Evolutionary conservation across 805 yeast species (phyloP).

Genomic region (Teunomyces lycoperdinae): DNA sequence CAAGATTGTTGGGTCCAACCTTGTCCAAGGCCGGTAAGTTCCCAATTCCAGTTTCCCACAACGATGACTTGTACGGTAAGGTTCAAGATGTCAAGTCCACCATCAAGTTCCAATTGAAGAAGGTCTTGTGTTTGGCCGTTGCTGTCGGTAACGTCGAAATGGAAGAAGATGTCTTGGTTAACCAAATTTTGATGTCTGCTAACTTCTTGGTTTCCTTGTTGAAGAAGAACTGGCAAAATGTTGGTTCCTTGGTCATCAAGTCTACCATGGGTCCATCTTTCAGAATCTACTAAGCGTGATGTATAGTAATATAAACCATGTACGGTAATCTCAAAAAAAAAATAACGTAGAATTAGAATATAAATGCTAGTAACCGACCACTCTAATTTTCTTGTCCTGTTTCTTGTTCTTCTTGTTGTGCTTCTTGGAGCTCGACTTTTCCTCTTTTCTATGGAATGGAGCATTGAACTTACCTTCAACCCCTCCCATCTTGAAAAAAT

Average conservation of each 20-base stretch:
- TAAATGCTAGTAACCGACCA: constrained; percentile 8
- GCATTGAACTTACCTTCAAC: constrained; percentile 60
- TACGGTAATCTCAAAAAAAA: background rate
- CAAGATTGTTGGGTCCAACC: constrained; percentile 99
- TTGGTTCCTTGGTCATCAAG: constrained; percentile 98
- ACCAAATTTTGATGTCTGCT: constrained; percentile 97
- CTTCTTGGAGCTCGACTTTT: constrained; percentile 42
- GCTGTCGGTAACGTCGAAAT: constrained; percentile 99
- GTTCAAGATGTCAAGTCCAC: constrained; percentile 97
- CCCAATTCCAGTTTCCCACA: constrained; percentile 99
- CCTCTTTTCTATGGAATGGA: constrained; percentile 66
- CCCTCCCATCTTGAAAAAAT: constrained; percentile 70
- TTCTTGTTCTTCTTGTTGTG: constrained; percentile 79
- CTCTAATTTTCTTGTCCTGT: constrained; percentile 45
- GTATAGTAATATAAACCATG: constrained; percentile 7
- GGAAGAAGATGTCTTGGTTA: constrained; percentile 93
- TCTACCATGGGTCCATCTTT: constrained; percentile 99
- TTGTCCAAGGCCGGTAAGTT: constrained; percentile 99
- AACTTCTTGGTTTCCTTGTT: constrained; percentile 98
- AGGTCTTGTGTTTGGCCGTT: constrained; percentile 99
- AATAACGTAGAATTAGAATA: background rate
- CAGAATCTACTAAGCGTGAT: constrained; percentile 85
- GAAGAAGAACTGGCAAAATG: constrained; percentile 99
- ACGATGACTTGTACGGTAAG: constrained; percentile 95
- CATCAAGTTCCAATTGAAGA: constrained; percentile 99